Conservation (phyloP, 352 stramenopile genomes). For the Phytophthora vignae region DNA sequence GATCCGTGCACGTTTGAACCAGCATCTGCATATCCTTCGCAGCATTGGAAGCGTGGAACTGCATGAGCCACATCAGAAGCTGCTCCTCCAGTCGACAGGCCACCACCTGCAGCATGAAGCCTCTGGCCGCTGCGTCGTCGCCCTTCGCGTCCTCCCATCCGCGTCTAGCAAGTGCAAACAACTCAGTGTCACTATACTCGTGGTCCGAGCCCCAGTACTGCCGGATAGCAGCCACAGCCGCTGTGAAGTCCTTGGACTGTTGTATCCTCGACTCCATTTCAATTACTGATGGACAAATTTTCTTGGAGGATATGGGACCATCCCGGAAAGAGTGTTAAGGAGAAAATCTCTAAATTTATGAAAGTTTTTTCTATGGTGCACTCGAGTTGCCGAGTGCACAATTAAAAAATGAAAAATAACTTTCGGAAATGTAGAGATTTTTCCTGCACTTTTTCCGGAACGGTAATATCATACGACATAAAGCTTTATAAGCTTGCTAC, state of each 20-base stretch:
- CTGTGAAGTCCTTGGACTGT: conserved; percentile 2
- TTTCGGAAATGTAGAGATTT: too few species aligned
- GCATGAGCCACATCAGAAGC: conserved; percentile 46
- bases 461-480: too few species aligned
- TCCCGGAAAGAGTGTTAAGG: too few species aligned
- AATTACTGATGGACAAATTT: not conserved
- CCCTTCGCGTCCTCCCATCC: conserved; percentile 24
- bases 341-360: too few species aligned
- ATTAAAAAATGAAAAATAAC: too few species aligned
- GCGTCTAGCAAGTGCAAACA: conserved; percentile 24
- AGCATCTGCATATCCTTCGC: conserved; percentile 25
- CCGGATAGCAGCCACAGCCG: conserved; percentile 11
- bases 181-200: conserved; percentile 11
- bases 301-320: too few species aligned
- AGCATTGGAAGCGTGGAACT: conserved; percentile 41
- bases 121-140: not conserved
- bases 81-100: conserved; percentile 37
- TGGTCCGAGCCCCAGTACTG: conserved; percentile 21
- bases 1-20: conserved; percentile 13
- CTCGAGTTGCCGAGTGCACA: too few species aligned
- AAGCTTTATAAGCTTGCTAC: conserved; percentile 2
- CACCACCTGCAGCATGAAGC: conserved; percentile 37
- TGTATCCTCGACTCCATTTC: conserved; percentile 9
- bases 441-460: too few species aligned
- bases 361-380: too few species aligned